Evolutionary conservation across 495 filamentous ascomycete species (phyloP).

Genomic region (Diplogelasinospora grovesii): DNA sequence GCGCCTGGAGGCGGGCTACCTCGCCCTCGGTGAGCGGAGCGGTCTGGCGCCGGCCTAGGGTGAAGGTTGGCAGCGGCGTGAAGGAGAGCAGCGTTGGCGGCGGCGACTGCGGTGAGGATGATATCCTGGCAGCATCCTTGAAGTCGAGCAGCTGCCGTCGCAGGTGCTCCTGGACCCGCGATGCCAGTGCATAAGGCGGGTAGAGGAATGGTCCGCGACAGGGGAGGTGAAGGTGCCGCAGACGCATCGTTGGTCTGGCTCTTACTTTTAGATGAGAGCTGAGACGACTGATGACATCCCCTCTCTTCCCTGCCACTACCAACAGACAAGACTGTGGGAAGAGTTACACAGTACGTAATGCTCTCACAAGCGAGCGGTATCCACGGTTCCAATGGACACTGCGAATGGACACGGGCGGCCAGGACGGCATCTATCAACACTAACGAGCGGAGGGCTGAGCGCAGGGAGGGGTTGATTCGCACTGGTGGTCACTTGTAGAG

Average conservation of each 20-base stretch:
- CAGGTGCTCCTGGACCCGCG: slow-evolving; percentile 34
- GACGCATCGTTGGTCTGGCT: slow-evolving; percentile 25
- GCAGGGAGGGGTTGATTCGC: too few relatives aligned
- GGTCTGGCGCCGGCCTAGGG: slow-evolving; percentile 77
- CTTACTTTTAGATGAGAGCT: too few relatives aligned
- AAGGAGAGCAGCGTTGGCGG: slow-evolving; percentile 75
- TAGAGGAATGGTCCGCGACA: slow-evolving; percentile 22
- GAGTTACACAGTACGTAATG: too few relatives aligned
- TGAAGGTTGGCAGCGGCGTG: slow-evolving; percentile 79
- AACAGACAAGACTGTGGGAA: too few relatives aligned
- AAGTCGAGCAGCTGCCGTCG: slow-evolving; percentile 26
- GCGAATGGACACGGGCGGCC: too few relatives aligned
- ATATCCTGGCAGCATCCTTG: slow-evolving; percentile 16
- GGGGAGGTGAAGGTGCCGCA: slow-evolving; percentile 69
- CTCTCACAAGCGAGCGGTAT: too few relatives aligned
- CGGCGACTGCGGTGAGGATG: slow-evolving; percentile 17
- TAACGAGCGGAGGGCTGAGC: too few relatives aligned
- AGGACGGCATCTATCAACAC: too few relatives aligned
- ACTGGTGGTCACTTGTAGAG: too few relatives aligned
- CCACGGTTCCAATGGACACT: too few relatives aligned
- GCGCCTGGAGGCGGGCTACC: slow-evolving; percentile 27
- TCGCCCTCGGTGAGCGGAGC: slow-evolving; percentile 47
- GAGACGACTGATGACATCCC: too few relatives aligned
- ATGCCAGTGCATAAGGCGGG: slow-evolving; percentile 34
- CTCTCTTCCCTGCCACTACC: too few relatives aligned